Conservation (phyloP, 116 monocot species). For the Cymodocea nodosa region DNA sequence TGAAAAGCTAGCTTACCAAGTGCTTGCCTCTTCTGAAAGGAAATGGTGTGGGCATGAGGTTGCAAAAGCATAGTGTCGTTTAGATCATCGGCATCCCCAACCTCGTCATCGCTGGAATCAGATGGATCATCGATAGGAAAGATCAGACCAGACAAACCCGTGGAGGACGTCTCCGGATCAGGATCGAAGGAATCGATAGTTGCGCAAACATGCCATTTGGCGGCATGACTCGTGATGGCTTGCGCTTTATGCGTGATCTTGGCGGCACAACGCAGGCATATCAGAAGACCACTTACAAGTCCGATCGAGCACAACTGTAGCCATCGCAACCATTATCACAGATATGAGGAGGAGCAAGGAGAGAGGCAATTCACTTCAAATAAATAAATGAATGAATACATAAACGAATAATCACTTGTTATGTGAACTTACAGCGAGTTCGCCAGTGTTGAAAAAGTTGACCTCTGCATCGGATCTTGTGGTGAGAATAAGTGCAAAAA, state of each 20-base stretch:
- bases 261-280: constrained; percentile 66
- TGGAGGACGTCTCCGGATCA: constrained; percentile 13
- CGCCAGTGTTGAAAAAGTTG: constrained; percentile 55
- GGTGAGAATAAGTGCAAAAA: constrained; percentile 45
- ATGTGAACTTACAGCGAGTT: constrained; percentile 46
- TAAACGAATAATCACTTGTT: not conserved
- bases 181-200: constrained; percentile 32
- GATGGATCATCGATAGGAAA: not conserved
- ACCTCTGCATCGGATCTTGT: constrained; percentile 48
- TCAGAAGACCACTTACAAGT: constrained; percentile 51
- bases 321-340: not conserved
- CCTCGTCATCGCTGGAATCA: constrained; percentile 2
- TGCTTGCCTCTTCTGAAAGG: constrained; percentile 54
- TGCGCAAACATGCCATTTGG: constrained; percentile 58
- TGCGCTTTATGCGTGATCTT: constrained; percentile 86
- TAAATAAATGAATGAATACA: no score
- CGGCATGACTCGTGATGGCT: constrained; percentile 63
- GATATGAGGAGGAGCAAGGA: not conserved
- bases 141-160: not conserved
- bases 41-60: constrained; percentile 16
- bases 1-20: constrained; percentile 23
- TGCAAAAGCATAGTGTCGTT: constrained; percentile 9
- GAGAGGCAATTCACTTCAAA: not conserved
- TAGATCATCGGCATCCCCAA: constrained; percentile 13
- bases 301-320: constrained; percentile 48